Base-by-base conservation (phyloP, 1,284 basidiomycete species). In the Ganoderma boninense region DNA sequence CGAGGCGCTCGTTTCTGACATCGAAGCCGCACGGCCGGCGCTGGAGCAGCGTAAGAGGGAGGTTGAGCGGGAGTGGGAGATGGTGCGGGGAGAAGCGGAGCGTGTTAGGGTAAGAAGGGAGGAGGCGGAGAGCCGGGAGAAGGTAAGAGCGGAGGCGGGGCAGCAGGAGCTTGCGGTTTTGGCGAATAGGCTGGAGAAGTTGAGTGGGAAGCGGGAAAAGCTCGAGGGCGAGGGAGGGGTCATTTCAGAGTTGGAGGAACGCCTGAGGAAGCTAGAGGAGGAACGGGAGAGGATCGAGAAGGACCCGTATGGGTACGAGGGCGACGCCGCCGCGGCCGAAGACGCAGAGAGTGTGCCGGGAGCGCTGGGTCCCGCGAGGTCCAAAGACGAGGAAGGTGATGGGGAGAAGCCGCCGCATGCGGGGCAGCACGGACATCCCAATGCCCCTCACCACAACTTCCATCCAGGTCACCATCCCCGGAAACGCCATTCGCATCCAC, bases 171-270 rank as follows among this genome's bases (percentile, higher is more conserved):
- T 86, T 42, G 77, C 78, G 11, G 79, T 76, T 2, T 76, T 84
- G 49, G 83, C 79, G 65, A 83, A 84, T 64, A 77, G 83, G 40
- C 84, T 91, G 64, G 87, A 85, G 66, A 86, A 85, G 76, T 82
- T 89, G 64, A 87, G 87, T 72, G 85, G 83, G 71, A 87, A 87
- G 72, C 85, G 84, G 70, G 91, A 91, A 78, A 86, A 85, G 72
- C 79, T 91, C 52, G 92, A 92, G 65, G 82, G 82, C 62, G 75
- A 74, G 46, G 70, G 77, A 43, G 81, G 81, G 16, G 72, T 78
- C 10, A 73, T 86, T n/a, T 79, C 80, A 14, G 83, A 84, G 64
- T 78, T 86, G 35, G 84, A 86, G 75, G 81, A 81, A 64, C 78
- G 80, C 73, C 75, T 86, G 56, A 77, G 79, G 61, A 78, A 77